Conservation (phyloP, 2,329 filamentous ascomycete genomes). For the Aspergillus sp. region DNA sequence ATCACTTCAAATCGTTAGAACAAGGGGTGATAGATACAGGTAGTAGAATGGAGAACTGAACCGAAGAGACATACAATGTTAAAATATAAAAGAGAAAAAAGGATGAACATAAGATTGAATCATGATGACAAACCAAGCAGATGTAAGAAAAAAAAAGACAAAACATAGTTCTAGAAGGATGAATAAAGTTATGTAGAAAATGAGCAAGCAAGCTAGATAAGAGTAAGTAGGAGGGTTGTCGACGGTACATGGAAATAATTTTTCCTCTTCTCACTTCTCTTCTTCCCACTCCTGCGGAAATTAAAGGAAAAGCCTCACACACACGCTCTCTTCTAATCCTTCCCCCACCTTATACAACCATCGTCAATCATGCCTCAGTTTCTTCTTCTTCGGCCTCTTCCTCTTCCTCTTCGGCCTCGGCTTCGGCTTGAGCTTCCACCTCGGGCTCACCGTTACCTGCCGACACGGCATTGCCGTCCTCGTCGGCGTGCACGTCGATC, state of each 20-base stretch:
- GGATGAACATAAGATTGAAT: conserved; percentile 12
- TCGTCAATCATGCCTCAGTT: neutral
- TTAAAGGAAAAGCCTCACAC: neutral
- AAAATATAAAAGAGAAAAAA: neutral
- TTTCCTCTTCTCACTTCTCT: neutral
- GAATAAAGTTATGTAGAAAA: conserved; percentile 3
- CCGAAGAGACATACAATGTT: neutral
- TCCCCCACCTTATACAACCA: neutral
- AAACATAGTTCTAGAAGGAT: neutral
- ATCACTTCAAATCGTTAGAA: conserved; percentile 3
- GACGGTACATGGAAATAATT: conserved; percentile 11
- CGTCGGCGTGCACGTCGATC: conserved; percentile 44
- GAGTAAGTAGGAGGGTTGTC: conserved; percentile 2
- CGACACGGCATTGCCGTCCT: conserved; percentile 29
- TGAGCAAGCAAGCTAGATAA: conserved; percentile 15
- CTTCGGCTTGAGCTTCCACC: conserved; percentile 30
- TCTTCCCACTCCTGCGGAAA: neutral
- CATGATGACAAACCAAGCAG: conserved; percentile 12
- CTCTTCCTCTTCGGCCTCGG: conserved; percentile 12
- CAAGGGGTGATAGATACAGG: conserved; percentile 2
- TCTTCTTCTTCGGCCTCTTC: neutral
- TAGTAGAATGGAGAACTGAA: neutral
- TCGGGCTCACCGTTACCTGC: conserved; percentile 38
- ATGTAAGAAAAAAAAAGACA: neutral
- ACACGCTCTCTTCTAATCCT: neutral